A percentile compares a stretch with the other conserved stretches of the same genome.
Conservation (phyloP, 441 rosid genomes). For the Melastoma candidum region DNA sequence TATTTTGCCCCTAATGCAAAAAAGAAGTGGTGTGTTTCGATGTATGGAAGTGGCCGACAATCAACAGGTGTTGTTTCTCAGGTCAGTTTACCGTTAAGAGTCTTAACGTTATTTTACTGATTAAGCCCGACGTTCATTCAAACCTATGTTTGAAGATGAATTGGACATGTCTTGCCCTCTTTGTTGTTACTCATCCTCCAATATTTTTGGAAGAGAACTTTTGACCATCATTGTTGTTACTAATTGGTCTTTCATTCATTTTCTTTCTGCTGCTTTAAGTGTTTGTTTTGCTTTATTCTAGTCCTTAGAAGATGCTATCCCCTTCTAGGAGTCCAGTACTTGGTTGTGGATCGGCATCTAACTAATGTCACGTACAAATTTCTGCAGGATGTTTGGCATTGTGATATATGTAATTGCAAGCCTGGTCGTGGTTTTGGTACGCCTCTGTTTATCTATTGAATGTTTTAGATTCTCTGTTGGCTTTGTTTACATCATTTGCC, state of each 20-base stretch:
- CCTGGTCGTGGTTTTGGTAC: slow-evolving; percentile 46
- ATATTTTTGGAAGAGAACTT: no score
- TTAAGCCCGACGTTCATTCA: not conserved
- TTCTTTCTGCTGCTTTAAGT: no score
- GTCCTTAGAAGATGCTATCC: no score
- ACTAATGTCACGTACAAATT: no score
- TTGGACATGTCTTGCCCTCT: no score
- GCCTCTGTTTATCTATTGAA: slow-evolving; percentile 7
- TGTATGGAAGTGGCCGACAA: slow-evolving; percentile 56
- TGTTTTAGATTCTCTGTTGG: not conserved
- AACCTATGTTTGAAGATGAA: not conserved
- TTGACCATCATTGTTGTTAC: no score
- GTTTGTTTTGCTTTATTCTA: no score
- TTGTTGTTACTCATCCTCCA: no score
- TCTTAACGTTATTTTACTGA: slow-evolving; percentile 2
- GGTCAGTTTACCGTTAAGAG: slow-evolving; percentile 21
- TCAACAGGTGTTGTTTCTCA: slow-evolving; percentile 57
- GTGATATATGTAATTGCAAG: slow-evolving; percentile 33
- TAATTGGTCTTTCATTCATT: no score
- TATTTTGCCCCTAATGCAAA: slow-evolving; percentile 53
- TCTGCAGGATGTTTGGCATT: slow-evolving; percentile 37
- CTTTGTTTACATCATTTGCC: not conserved
- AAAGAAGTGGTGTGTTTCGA: slow-evolving; percentile 53
- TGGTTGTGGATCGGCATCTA: no score
- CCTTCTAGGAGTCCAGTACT: no score